phyloP scores from a whole-genome alignment of 2,329 filamentous ascomycete genomes.

The Aspergillus brunneoviolaceus region DNA sequence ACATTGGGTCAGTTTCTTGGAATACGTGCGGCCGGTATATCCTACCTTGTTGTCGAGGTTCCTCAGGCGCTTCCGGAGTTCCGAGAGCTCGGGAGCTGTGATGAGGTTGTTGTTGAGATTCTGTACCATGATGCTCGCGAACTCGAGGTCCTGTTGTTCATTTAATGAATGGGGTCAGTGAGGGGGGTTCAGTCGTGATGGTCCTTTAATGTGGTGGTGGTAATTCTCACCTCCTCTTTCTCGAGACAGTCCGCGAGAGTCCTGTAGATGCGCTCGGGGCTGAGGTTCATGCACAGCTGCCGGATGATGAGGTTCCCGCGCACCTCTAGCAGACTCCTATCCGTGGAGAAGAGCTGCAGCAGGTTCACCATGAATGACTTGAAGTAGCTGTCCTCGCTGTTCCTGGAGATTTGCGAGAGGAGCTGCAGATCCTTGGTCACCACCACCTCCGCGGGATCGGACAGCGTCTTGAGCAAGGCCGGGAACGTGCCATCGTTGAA shows the following conservation, averaged over 20 bases:
- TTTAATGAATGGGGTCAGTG: no score
- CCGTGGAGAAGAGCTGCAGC: constrained; percentile 91
- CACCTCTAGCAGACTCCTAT: constrained; percentile 84
- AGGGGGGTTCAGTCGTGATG: constrained; percentile 8
- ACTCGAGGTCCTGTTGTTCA: constrained; percentile 72
- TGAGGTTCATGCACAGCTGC: constrained; percentile 88
- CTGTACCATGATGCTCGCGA: constrained; percentile 99
- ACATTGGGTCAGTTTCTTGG: constrained; percentile 18
- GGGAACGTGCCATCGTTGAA: constrained; percentile 98
- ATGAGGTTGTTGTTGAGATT: constrained; percentile 99
- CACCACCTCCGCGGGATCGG: constrained; percentile 90
- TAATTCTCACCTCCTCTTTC: constrained; percentile 68
- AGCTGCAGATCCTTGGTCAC: constrained; percentile 93
- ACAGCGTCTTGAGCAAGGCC: constrained; percentile 90
- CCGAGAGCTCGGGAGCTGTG: constrained; percentile 88
- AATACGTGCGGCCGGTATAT: background rate
- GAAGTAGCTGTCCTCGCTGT: constrained; percentile 97
- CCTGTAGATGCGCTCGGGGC: constrained; percentile 91
- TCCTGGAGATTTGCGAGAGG: constrained; percentile 91
- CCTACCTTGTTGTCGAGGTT: constrained; percentile 80
- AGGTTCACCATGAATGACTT: constrained; percentile 97
- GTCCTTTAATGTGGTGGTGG: background rate
- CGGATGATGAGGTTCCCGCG: constrained; percentile 95
- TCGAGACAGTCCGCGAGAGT: constrained; percentile 95
- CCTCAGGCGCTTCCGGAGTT: constrained; percentile 82